These are phyloP conservation scores for Ogataea methylovora DNA, from an alignment of 805 yeast species.

Conservation along the genomic window DNA sequence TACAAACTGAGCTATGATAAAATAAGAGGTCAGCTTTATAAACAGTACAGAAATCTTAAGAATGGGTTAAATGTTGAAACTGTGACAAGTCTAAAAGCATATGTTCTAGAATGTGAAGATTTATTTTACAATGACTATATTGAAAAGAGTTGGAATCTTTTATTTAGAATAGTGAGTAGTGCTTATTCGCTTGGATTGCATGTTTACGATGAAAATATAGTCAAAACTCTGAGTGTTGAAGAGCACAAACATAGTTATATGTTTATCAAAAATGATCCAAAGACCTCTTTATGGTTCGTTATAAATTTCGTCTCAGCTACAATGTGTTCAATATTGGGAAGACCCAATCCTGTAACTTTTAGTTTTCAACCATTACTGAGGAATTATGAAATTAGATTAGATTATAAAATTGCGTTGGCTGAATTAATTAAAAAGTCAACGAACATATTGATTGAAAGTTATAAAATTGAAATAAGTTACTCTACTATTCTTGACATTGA, in stretches of 20 bases:
- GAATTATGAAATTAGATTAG: slow-evolving; percentile 25
- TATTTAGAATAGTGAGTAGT: slow-evolving; percentile 41
- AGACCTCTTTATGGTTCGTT: slow-evolving; percentile 44
- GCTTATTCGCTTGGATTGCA: slow-evolving; percentile 47
- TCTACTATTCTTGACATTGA: slow-evolving; percentile 34
- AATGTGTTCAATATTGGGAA: slow-evolving; percentile 41
- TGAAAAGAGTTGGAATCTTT: slow-evolving; percentile 45
- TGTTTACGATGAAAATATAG: slow-evolving; percentile 30
- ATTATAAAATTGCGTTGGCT: slow-evolving; percentile 40
- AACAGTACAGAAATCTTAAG: slow-evolving; percentile 36
- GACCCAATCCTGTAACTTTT: slow-evolving; percentile 47
- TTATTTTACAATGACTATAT: slow-evolving; percentile 39
- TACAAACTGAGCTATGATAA: slow-evolving; percentile 16
- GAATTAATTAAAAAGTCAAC: slow-evolving; percentile 43
- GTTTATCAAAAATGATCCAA: slow-evolving; percentile 24
- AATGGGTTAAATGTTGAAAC: slow-evolving; percentile 41
- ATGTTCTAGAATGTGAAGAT: slow-evolving; percentile 44
- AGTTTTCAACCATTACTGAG: slow-evolving; percentile 25
- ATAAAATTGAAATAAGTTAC: slow-evolving; percentile 36
- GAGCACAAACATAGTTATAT: slow-evolving; percentile 23
- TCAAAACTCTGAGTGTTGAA: slow-evolving; percentile 17
- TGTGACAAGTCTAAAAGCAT: slow-evolving; percentile 38
- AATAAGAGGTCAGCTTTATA: slow-evolving; percentile 24
- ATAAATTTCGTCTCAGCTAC: slow-evolving; percentile 40
- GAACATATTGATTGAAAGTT: slow-evolving; percentile 43